Percentiles rank a stretch among this genome's conserved stretches.
Conservation (phyloP, 225 moss, liverwort and hornwort genomes). For the Bryoerythrophyllum caledonicum region DNA sequence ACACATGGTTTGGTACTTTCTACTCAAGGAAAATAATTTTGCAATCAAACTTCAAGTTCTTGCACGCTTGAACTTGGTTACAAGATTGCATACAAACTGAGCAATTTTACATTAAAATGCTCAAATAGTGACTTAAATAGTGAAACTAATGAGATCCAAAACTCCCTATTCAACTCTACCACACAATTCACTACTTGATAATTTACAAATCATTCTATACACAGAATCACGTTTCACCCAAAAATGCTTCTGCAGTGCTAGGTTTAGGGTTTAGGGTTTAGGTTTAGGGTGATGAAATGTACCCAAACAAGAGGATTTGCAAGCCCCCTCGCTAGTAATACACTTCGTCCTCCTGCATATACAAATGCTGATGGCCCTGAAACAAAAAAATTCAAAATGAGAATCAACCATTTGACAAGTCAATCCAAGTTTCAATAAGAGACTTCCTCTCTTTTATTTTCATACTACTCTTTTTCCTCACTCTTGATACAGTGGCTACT, state of each 20-base stretch:
- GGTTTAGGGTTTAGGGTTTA: no score
- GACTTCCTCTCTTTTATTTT: no score
- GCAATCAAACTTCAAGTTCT: no score
- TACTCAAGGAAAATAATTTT: no score
- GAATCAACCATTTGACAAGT: neutral
- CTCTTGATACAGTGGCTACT: no score
- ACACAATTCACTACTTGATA: constrained; percentile 18
- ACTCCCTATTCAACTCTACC: constrained; percentile 1
- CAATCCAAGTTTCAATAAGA: no score
- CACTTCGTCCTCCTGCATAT: constrained; percentile 7
- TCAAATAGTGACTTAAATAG: no score
- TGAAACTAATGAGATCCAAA: neutral
- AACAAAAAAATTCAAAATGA: neutral
- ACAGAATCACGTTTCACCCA: constrained; percentile 15
- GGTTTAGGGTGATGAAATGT: neutral
- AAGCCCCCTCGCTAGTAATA: neutral
- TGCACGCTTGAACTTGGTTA: no score
- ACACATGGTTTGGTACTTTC: no score
- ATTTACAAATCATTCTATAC: constrained; percentile 17
- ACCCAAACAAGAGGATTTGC: constrained; percentile 9
- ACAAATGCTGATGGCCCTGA: constrained; percentile 25
- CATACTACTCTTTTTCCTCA: no score
- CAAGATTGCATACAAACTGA: no score
- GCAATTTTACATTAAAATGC: no score
- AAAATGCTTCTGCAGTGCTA: constrained; percentile 17